These are phyloP conservation scores for Botrytis medusae DNA, from an alignment of 2,329 filamentous ascomycete species.

Conservation along the genomic window DNA sequence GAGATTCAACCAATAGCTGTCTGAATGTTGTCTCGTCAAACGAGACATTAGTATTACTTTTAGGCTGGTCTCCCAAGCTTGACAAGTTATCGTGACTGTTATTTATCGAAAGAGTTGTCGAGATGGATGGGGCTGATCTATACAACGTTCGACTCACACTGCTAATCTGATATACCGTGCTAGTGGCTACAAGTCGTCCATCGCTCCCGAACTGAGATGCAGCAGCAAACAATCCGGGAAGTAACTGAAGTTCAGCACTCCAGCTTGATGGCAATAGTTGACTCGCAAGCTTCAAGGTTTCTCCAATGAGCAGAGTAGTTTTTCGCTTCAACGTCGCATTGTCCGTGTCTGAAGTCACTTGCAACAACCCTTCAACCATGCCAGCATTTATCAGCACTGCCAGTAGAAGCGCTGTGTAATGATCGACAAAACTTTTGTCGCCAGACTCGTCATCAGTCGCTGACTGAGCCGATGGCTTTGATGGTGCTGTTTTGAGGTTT, in stretches of 20 bases:
- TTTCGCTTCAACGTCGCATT: constrained; percentile 77
- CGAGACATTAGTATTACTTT: constrained; percentile 49
- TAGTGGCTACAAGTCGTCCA: constrained; percentile 75
- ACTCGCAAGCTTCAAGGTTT: constrained; percentile 86
- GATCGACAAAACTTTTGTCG: constrained; percentile 84
- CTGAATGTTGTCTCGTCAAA: constrained; percentile 64
- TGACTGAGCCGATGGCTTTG: constrained; percentile 50
- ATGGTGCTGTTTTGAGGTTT: constrained; percentile 65
- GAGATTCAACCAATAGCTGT: constrained; percentile 70
- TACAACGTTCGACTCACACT: constrained; percentile 93
- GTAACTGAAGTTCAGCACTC: constrained; percentile 81
- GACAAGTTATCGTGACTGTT: constrained; percentile 48
- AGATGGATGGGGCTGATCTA: constrained; percentile 61
- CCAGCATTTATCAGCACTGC: constrained; percentile 83
- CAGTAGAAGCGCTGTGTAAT: constrained; percentile 87
- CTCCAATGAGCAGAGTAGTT: constrained; percentile 84
- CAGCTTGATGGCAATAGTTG: constrained; percentile 78
- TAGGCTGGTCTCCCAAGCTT: constrained; percentile 57
- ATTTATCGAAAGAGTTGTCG: constrained; percentile 31
- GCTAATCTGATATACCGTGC: constrained; percentile 96
- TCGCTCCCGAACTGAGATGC: constrained; percentile 72
- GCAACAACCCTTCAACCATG: constrained; percentile 61
- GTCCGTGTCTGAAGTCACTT: constrained; percentile 66
- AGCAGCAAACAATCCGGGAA: constrained; percentile 80
- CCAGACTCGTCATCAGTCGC: constrained; percentile 62